Base-by-base conservation (phyloP, 2,329 filamentous ascomycete species). In the Fusarium sp. region DNA sequence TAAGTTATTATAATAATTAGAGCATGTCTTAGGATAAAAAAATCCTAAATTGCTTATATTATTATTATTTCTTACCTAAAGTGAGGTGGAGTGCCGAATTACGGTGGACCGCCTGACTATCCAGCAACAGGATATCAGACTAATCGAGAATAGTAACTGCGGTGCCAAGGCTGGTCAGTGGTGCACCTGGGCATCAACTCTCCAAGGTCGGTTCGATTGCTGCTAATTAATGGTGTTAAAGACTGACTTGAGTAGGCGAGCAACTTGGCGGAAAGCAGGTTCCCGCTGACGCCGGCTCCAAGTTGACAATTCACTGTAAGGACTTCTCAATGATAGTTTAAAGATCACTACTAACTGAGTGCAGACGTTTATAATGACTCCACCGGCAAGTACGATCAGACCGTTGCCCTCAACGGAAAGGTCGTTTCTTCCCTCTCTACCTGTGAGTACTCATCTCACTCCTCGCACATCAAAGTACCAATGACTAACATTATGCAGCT, bases 161-260 rank as follows among this genome's bases (percentile, higher is more conserved):
- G 66, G 66, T 5, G 65, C 65, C 2, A 64, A 36, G 3, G 28
- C 33, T 46, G 66, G 66, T 1, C 66, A 69, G 13, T 68, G 66
- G 66, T 69, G 66, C 36, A 65, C 65, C 5, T 69, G 61, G 61
- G 66, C 65, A 6, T 68, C 65, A 28, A 69, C 66, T 3, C 9
- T 69, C 7, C 48, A 69, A 57, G 58, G 63, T 64, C 6, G 7
- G 34, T 40, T 1, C 4, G 8, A 5, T 3, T 4, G 9, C 4
- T 6, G 11, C 3, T 4, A 5, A 26, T 34, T 1, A 4, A n/a
- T 5, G 3, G 15, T 13, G 11, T 6, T 6, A 1, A 15, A 15
- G 3, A 18, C 52, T 66, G 14, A 68, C 46, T 31, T 0, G 4
- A 18, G 1, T 17, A 68, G 66, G 54, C 1, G 50, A 51, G 6